Evolutionary conservation across 495 filamentous ascomycete species (phyloP), one percentile per base, ranked within the genome.

Genomic region (Pyronema domesticum): DNA sequence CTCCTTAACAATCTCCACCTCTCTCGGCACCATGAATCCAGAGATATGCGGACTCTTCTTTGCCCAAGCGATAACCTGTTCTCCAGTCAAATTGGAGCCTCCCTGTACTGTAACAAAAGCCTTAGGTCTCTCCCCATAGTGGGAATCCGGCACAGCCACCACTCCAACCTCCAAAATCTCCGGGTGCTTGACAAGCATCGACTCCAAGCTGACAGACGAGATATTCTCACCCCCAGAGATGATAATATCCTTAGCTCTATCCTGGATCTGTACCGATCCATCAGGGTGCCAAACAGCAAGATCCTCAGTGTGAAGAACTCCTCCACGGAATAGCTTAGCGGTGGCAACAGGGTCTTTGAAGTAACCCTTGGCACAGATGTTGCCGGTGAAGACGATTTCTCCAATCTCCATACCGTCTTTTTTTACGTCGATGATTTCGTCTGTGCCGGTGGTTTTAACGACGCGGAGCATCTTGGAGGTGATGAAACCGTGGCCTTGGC

Each of bases 181-280:
- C 0, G 89, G 85, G 63, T 98, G 93, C 50, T 80, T 82, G 23
- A 80, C 83, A n/a, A 98, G 76, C 83, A 94, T 86, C 53, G 79
- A 76, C 70, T 98, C 91, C 6, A 98, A 77, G 0, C 89, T 86
- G 8, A 98, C 82, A 1, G 85, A 91, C 8, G 86, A 94, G 53
- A 98, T 96, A 64, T 98, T 98, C 67, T 98, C 91, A 53, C 91
- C 91, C 46, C 91, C 91, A 58, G 86, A 94, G 56, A 98, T 98
- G 49, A 98, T 96, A 45, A 98, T 95, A 65, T 98, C 91, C 71
- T 96, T 98, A 3, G 85, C 85, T 37, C 91, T 75, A 67, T 98
- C 91, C 57, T 93, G 72, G 58, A 98, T 95, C 72, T 95, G 86
- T 44, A 88, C 78, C 47, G 84, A 80, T 1, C 89, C 88, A 63